Conservation (phyloP, 1,284 basidiomycete species). For the Meripilus lineatus region DNA sequence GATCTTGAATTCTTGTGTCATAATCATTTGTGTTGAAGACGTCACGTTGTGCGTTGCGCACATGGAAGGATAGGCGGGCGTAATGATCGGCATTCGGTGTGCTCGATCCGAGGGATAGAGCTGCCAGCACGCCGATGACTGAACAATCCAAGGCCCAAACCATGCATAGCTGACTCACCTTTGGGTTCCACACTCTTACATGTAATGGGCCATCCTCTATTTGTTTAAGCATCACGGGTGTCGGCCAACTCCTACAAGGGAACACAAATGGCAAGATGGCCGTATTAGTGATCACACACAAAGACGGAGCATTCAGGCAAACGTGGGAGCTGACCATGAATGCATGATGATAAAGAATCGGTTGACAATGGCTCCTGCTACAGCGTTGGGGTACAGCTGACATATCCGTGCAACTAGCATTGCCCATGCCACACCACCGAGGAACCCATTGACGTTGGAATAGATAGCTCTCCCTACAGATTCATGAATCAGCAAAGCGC, state of each 20-base stretch:
- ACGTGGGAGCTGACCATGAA: slow-evolving; percentile 79
- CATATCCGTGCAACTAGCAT: slow-evolving; percentile 98
- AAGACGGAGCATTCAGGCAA: no score
- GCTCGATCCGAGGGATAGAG: slow-evolving; percentile 90
- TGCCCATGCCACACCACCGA: slow-evolving; percentile 98
- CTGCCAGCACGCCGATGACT: slow-evolving; percentile 39
- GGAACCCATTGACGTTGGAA: slow-evolving; percentile 96
- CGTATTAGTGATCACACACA: no score
- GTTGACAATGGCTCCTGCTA: slow-evolving; percentile 93
- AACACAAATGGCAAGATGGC: slow-evolving; percentile 11
- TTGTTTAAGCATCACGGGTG: slow-evolving; percentile 93
- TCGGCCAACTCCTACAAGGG: slow-evolving; percentile 84
- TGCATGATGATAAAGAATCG: slow-evolving; percentile 97
- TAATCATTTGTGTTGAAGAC: slow-evolving; percentile 92
- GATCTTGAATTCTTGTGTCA: slow-evolving; percentile 94
- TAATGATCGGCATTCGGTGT: slow-evolving; percentile 99
- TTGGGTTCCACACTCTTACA: slow-evolving; percentile 98
- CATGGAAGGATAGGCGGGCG: slow-evolving; percentile 99
- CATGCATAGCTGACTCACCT: no score
- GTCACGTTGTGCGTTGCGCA: slow-evolving; percentile 99
- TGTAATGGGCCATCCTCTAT: slow-evolving; percentile 94
- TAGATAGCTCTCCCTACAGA: slow-evolving; percentile 87
- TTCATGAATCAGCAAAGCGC: slow-evolving; percentile 10
- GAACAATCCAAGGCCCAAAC: not conserved
- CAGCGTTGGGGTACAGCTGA: slow-evolving; percentile 95